Evolutionary conservation across 345 rosid genomes (phyloP).

Genomic region (Excoecaria agallocha): DNA sequence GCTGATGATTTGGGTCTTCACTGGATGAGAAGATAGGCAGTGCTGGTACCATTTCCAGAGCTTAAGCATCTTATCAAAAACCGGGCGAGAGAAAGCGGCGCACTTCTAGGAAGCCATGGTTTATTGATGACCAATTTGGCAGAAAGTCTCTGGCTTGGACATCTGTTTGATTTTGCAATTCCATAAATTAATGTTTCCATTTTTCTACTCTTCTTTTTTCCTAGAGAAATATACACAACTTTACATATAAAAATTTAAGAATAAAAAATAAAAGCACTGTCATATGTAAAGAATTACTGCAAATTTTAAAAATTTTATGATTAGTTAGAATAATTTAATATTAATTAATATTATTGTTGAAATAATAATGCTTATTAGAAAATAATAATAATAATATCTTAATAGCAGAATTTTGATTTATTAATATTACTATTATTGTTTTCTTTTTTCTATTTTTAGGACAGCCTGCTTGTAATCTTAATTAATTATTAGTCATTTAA

Average conservation of each 20-base stretch:
- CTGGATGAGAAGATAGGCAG: slow-evolving; percentile 61
- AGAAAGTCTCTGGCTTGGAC: slow-evolving; percentile 3
- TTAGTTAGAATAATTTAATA: too few relatives aligned
- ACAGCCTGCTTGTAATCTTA: neutral
- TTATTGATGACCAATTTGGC: slow-evolving; percentile 19
- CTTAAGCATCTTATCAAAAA: slow-evolving; percentile 41
- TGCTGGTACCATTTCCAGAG: slow-evolving; percentile 88
- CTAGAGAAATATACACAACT: neutral
- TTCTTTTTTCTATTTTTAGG: too few relatives aligned
- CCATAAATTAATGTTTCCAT: too few relatives aligned
- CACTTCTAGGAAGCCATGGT: slow-evolving; percentile 23
- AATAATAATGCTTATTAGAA: too few relatives aligned
- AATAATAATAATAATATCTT: too few relatives aligned
- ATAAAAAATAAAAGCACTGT: too few relatives aligned
- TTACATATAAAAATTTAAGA: neutral
- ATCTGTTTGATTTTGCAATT: neutral
- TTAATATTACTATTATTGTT: too few relatives aligned
- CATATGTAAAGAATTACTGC: too few relatives aligned
- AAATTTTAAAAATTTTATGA: too few relatives aligned
- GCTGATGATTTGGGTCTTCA: slow-evolving; percentile 85
- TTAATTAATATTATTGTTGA: too few relatives aligned
- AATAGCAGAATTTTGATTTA: too few relatives aligned
- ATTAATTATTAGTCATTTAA: neutral
- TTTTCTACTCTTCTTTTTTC: neutral
- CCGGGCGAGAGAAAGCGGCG: slow-evolving; percentile 1